phyloP scores from a whole-genome alignment of 768 basidiomycete species.

The Leccinellum rugosiceps region DNA sequence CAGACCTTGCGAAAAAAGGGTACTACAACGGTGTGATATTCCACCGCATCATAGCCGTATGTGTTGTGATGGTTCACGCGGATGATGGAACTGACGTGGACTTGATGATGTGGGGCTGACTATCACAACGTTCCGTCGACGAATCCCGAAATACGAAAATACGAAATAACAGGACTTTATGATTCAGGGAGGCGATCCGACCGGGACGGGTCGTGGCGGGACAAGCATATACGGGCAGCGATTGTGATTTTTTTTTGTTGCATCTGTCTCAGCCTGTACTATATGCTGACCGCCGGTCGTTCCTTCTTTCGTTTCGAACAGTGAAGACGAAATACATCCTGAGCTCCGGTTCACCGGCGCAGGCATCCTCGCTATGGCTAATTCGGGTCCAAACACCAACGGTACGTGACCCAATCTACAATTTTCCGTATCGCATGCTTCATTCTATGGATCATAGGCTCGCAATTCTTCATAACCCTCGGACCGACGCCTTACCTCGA shows the following conservation, averaged over 20 bases:
- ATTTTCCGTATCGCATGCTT: no score
- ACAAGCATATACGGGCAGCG: neutral
- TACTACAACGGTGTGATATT: neutral
- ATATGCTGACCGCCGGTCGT: no score
- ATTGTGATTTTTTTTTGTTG: neutral
- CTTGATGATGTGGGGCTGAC: no score
- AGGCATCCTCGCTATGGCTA: neutral
- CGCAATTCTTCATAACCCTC: constrained; percentile 91
- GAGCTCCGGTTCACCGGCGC: neutral
- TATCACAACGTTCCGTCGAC: no score
- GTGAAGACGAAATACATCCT: neutral
- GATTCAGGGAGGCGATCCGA: neutral
- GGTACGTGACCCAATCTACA: constrained; percentile 36
- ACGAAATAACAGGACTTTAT: neutral
- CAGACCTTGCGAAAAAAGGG: neutral
- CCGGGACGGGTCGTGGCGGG: neutral
- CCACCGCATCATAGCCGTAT: neutral
- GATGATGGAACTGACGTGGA: no score
- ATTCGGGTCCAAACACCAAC: constrained; percentile 46
- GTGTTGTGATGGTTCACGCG: neutral
- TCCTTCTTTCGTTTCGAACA: neutral
- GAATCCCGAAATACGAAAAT: no score
- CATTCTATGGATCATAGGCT: constrained; percentile 48
- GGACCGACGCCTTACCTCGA: constrained; percentile 82
- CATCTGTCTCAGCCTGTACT: no score